Evolutionary conservation across 441 rosid genomes (phyloP).

Genomic region (Populus hybrid): DNA sequence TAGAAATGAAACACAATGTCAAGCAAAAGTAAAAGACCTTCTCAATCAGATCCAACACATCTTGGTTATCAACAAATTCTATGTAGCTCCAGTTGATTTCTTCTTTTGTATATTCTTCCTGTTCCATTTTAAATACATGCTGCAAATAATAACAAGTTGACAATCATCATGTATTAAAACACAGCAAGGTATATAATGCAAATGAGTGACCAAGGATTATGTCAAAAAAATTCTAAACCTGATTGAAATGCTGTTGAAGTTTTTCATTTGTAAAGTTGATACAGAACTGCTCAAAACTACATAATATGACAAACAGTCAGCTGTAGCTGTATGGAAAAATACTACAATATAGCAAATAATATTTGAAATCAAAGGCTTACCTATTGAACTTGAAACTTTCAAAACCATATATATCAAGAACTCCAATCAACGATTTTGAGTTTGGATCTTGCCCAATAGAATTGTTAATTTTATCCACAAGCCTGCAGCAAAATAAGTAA

Average conservation of each 20-base stretch:
- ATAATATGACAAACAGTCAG: constrained; percentile 20
- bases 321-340: not conserved
- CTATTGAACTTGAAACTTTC: constrained; percentile 98
- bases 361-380: constrained; percentile 32
- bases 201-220: not conserved
- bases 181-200: constrained; percentile 12
- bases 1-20: not conserved
- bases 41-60: constrained; percentile 96
- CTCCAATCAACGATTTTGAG: constrained; percentile 92
- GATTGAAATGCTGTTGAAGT: constrained; percentile 99
- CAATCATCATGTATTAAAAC: constrained; percentile 21
- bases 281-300: constrained; percentile 98
- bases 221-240: constrained; percentile 44
- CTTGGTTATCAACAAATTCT: constrained; percentile 98
- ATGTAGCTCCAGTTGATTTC: constrained; percentile 99
- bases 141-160: constrained; percentile 32
- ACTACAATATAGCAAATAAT: not conserved
- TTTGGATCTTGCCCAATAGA: constrained; percentile 99
- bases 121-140: constrained; percentile 99
- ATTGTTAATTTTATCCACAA: constrained; percentile 85
- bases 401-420: constrained; percentile 98
- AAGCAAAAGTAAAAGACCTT: constrained; percentile 45
- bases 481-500: constrained; percentile 51
- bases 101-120: constrained; percentile 97
- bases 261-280: constrained; percentile 99